Percentiles rank a stretch among this genome's conserved stretches.
phyloP scores from a whole-genome alignment of 2,329 filamentous ascomycete genomes.

The Hypoxylon sp. region DNA sequence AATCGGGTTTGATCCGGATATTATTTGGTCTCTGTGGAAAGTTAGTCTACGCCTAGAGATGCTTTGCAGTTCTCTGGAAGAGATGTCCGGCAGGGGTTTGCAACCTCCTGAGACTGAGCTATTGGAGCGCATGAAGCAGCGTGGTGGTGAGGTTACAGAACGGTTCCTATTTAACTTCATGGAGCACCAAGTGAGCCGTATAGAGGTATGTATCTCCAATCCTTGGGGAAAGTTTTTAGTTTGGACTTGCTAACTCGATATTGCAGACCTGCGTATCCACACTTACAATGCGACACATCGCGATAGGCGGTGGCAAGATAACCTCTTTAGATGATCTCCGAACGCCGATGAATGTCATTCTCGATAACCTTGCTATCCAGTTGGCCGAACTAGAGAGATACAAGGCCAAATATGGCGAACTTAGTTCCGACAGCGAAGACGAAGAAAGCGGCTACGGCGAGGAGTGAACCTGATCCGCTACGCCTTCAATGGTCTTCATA shows the following conservation, averaged over 20 bases:
- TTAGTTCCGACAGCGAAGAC: conserved; percentile 53
- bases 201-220: conserved; percentile 78
- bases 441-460: conserved; percentile 58
- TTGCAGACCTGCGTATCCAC: conserved; percentile 83
- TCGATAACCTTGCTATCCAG: conserved; percentile 73
- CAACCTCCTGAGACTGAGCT: conserved; percentile 87
- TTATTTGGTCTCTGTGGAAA: conserved; percentile 91
- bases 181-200: conserved; percentile 94
- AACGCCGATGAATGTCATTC: conserved; percentile 81
- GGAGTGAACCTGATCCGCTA: conserved; percentile 44
- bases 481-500: not conserved
- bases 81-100: conserved; percentile 72
- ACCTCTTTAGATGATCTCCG: conserved; percentile 79
- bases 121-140: conserved; percentile 75
- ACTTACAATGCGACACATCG: conserved; percentile 83
- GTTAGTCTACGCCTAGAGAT: conserved; percentile 92
- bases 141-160: conserved; percentile 90
- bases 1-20: conserved; percentile 82
- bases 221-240: not conserved
- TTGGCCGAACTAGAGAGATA: conserved; percentile 75
- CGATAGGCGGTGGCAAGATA: conserved; percentile 76
- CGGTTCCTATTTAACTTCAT: conserved; percentile 89
- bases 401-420: conserved; percentile 66
- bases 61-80: conserved; percentile 91
- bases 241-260: conserved; percentile 46